A percentile compares a stretch with the other conserved stretches of the same genome.
Evolutionary conservation across 1,284 basidiomycete genomes (phyloP).

Genomic region (Ustilago hordei): DNA sequence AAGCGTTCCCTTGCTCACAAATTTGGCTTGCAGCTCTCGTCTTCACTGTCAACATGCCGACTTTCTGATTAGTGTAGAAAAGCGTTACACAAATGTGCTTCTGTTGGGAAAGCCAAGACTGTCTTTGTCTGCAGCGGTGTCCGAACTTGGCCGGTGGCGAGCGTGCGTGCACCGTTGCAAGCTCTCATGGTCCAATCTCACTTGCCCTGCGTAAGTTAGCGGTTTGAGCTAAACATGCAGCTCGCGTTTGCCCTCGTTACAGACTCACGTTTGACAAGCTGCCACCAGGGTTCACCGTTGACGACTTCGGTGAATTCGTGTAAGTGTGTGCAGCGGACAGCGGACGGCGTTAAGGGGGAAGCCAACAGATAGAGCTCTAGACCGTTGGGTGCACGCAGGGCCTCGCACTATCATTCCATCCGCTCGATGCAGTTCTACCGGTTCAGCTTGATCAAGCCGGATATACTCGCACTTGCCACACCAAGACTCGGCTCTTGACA

Average conservation of each 20-base stretch:
- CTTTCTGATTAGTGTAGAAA: background rate
- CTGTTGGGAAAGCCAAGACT: background rate
- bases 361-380: background rate
- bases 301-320: background rate
- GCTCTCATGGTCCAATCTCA: background rate
- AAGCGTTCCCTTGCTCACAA: background rate
- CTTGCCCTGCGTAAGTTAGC: background rate
- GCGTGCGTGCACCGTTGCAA: background rate
- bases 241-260: background rate
- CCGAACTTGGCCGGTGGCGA: conserved; percentile 3
- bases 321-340: conserved; percentile 3
- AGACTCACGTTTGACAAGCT: conserved; percentile 3
- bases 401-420: background rate
- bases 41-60: background rate
- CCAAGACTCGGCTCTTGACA: background rate
- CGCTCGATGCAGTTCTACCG: background rate
- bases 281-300: background rate
- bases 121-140: background rate
- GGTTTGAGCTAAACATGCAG: background rate
- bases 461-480: background rate
- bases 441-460: background rate
- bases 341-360: conserved; percentile 5
- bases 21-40: background rate
- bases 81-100: background rate
- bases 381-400: conserved; percentile 11